These are phyloP conservation scores for Dictyostelium intermedium DNA, from an alignment of 78 protist species.

Conservation along the genomic window DNA sequence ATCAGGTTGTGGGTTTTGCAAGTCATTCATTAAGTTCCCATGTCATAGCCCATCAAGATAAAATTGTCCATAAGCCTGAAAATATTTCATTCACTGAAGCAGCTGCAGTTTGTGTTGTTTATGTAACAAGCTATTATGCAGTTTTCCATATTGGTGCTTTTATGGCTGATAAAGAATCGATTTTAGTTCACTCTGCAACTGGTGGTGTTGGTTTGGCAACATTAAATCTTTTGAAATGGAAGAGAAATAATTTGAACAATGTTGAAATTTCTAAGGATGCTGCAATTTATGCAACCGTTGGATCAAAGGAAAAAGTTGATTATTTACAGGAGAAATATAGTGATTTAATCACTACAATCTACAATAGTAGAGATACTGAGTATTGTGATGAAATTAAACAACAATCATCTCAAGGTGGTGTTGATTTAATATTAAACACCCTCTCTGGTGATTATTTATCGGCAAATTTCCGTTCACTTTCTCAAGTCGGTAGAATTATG, in stretches of 20 bases:
- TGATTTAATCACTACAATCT: slow-evolving; percentile 39
- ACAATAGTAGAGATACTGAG: slow-evolving; percentile 13
- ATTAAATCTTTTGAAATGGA: slow-evolving; percentile 82
- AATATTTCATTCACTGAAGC: slow-evolving; percentile 42
- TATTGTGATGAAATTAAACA: slow-evolving; percentile 32
- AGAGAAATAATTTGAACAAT: background rate
- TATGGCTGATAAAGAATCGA: slow-evolving; percentile 52
- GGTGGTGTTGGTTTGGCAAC: slow-evolving; percentile 94
- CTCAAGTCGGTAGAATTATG: slow-evolving; percentile 75
- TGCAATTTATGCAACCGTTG: slow-evolving; percentile 31
- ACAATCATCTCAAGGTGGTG: slow-evolving; percentile 34
- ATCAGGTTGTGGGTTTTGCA: slow-evolving; percentile 57
- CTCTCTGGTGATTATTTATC: slow-evolving; percentile 55
- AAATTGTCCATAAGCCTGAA: slow-evolving; percentile 10
- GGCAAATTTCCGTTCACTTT: slow-evolving; percentile 37
- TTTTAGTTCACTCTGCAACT: slow-evolving; percentile 87
- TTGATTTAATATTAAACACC: slow-evolving; percentile 81
- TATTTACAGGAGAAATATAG: slow-evolving; percentile 28
- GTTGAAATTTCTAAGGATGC: background rate
- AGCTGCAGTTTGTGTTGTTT: slow-evolving; percentile 62
- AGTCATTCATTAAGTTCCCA: slow-evolving; percentile 47
- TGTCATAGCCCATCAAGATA: slow-evolving; percentile 21
- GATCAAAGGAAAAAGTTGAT: slow-evolving; percentile 39
- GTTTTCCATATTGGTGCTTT: slow-evolving; percentile 59
- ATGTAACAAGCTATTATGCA: slow-evolving; percentile 57